phyloP scores from a whole-genome alignment of 768 basidiomycete genomes.

The Terana coerulea region DNA sequence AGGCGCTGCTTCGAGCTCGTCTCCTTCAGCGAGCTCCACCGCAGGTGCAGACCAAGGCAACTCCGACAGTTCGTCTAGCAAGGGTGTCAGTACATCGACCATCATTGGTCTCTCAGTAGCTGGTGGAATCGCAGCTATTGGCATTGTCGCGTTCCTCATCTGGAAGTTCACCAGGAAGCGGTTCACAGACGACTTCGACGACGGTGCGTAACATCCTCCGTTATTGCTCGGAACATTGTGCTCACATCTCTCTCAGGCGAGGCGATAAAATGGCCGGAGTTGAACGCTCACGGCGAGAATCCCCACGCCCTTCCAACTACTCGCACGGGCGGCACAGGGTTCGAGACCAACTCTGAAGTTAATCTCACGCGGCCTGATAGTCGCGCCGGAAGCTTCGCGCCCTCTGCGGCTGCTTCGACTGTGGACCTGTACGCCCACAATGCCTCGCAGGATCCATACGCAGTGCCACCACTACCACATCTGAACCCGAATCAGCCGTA shows the following conservation, averaged over 20 bases:
- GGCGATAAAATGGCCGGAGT: constrained; percentile 90
- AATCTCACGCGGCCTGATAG: constrained; percentile 48
- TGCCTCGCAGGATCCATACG: constrained; percentile 61
- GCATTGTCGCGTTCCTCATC: constrained; percentile 68
- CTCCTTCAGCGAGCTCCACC: constrained; percentile 24
- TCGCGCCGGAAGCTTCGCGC: constrained; percentile 44
- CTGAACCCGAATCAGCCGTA: constrained; percentile 77
- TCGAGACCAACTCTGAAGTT: constrained; percentile 62
- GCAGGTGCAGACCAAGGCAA: constrained; percentile 22
- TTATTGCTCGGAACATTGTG: neutral
- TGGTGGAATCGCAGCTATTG: constrained; percentile 72
- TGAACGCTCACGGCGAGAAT: constrained; percentile 56
- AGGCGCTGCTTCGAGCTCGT: constrained; percentile 13
- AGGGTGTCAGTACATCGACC: constrained; percentile 60
- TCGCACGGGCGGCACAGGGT: constrained; percentile 68
- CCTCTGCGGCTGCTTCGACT: constrained; percentile 43
- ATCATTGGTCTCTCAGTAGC: constrained; percentile 81
- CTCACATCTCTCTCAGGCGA: constrained; percentile 46
- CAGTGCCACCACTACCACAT: constrained; percentile 79
- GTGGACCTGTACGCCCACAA: constrained; percentile 34
- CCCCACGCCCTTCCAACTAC: constrained; percentile 55
- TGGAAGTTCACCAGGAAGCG: constrained; percentile 89
- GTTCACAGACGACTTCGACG: constrained; percentile 64
- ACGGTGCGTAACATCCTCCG: constrained; percentile 49
- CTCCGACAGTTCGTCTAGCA: constrained; percentile 20